phyloP scores from a whole-genome alignment of 2,329 filamentous ascomycete species.

The Epichloe coenophiala region DNA sequence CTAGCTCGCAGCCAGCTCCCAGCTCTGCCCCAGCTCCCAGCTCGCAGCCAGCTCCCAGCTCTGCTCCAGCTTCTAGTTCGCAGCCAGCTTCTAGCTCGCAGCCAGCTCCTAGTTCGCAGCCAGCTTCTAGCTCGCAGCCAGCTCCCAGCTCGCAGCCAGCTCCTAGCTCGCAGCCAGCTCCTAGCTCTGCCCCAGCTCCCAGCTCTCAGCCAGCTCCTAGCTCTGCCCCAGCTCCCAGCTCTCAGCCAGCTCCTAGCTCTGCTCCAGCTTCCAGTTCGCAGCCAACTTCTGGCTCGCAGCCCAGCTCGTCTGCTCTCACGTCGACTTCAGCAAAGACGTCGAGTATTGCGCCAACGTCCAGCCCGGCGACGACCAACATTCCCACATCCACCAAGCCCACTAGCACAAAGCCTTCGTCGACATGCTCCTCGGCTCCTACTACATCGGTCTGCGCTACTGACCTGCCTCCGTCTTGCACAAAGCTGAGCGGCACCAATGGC shows the following conservation, averaged over 20 bases:
- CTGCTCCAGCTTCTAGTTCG: too few species aligned
- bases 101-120: too few species aligned
- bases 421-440: constrained; percentile 1
- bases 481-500: background rate
- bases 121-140: too few species aligned
- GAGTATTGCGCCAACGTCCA: background rate
- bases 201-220: background rate
- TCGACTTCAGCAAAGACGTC: background rate
- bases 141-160: too few species aligned
- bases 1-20: too few species aligned
- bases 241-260: background rate
- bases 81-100: too few species aligned
- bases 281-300: background rate
- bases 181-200: too few species aligned
- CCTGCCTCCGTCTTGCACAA: background rate
- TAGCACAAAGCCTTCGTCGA: background rate
- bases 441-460: constrained; percentile 1
- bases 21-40: too few species aligned
- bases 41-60: too few species aligned
- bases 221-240: background rate
- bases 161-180: too few species aligned
- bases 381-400: background rate
- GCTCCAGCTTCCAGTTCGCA: background rate
- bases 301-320: background rate
- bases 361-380: background rate